Evolutionary conservation across 257 asterid genomes (phyloP).

Genomic region (Nicotiana tomentosiformis): DNA sequence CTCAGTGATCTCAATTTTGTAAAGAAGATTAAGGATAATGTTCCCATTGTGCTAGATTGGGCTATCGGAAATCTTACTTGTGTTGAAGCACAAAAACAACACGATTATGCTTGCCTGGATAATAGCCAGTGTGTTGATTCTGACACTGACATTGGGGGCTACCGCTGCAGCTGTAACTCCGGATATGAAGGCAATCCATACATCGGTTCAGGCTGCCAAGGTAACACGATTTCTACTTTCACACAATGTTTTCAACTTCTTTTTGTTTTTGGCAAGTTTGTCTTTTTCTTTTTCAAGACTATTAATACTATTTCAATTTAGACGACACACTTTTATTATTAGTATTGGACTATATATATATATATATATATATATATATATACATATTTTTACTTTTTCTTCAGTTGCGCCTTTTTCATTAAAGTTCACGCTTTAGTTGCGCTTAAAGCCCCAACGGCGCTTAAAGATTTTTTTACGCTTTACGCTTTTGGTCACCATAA

Average conservation of each 20-base stretch:
- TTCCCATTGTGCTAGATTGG: conserved; percentile 69
- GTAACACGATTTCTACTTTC: conserved; percentile 16
- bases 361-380: too few relatives aligned
- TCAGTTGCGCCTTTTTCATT: too few relatives aligned
- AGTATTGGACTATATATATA: too few relatives aligned
- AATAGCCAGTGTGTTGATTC: conserved; percentile 54
- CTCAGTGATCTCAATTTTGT: conserved; percentile 38
- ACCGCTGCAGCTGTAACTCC: conserved; percentile 42
- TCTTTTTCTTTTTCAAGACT: not conserved
- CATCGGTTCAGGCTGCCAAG: conserved; percentile 61
- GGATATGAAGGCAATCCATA: conserved; percentile 81
- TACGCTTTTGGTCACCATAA: too few relatives aligned
- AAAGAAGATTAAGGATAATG: conserved; percentile 17
- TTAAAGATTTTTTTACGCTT: too few relatives aligned
- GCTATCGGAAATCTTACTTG: conserved; percentile 54
- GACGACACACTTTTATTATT: too few relatives aligned
- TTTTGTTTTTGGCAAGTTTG: not conserved
- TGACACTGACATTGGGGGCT: conserved; percentile 39
- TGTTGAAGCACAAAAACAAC: conserved; percentile 3
- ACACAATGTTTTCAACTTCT: not conserved
- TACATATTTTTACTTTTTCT: too few relatives aligned
- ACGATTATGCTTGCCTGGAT: conserved; percentile 34
- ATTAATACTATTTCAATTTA: too few relatives aligned
- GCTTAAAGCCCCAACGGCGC: too few relatives aligned
- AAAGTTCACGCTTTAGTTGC: too few relatives aligned